Percentiles rank a stretch among this genome's conserved stretches.
phyloP scores from a whole-genome alignment of 352 stramenopile species.

The Pythium plurisporium region DNA sequence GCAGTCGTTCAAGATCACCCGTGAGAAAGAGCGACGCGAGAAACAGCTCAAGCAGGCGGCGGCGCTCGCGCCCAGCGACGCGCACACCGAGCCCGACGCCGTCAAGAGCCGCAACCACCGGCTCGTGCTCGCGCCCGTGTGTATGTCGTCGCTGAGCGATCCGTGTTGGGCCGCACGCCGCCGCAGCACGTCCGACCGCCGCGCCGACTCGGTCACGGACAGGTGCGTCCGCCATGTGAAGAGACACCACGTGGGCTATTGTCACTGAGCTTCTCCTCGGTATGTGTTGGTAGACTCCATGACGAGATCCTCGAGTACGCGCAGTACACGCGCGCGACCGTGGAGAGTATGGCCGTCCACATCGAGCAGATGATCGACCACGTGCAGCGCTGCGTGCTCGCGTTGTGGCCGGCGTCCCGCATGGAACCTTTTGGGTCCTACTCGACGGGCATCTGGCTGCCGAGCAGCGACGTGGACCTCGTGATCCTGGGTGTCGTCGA shows the following conservation, averaged over 20 bases:
- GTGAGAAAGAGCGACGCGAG: constrained; percentile 35
- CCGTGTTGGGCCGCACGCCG: constrained; percentile 16
- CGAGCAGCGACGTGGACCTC: constrained; percentile 82
- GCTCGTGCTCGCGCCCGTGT: constrained; percentile 54
- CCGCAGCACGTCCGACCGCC: neutral
- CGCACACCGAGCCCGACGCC: constrained; percentile 33
- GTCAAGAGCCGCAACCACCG: constrained; percentile 74
- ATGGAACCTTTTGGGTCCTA: constrained; percentile 85
- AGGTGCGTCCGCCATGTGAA: too few species aligned
- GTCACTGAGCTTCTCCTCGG: too few species aligned
- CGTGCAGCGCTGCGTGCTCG: constrained; percentile 55
- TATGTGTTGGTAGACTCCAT: constrained; percentile 38
- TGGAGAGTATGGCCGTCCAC: constrained; percentile 71
- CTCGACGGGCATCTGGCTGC: constrained; percentile 84
- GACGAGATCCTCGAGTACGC: constrained; percentile 80
- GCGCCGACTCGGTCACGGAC: constrained; percentile 15
- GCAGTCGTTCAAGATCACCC: constrained; percentile 25
- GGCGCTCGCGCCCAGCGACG: neutral
- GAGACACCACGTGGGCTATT: too few species aligned
- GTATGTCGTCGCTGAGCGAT: neutral
- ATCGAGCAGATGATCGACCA: constrained; percentile 84
- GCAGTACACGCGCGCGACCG: constrained; percentile 59
- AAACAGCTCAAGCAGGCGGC: constrained; percentile 20
- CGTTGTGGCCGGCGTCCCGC: constrained; percentile 67
- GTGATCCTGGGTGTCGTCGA: constrained; percentile 71